A percentile compares a stretch with the other conserved stretches of the same genome.
These are phyloP conservation scores for Pyricularia sp. DNA, from an alignment of 2,329 filamentous ascomycete genomes.

Conservation along the genomic window DNA sequence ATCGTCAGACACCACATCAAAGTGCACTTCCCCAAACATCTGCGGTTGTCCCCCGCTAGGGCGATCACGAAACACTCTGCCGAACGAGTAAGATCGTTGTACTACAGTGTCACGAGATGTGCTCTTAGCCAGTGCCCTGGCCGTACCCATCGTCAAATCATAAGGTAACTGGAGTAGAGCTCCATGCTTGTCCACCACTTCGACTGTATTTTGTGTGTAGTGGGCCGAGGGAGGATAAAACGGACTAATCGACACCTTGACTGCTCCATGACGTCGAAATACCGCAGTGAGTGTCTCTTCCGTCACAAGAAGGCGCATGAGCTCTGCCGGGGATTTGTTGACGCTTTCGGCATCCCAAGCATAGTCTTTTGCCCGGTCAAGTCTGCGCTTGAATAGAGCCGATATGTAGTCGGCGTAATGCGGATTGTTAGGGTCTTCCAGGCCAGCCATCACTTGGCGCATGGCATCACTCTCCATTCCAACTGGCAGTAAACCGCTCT, in stretches of 20 bases:
- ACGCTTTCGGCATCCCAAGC: slow-evolving; percentile 62
- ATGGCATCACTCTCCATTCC: slow-evolving; percentile 92
- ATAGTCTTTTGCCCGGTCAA: slow-evolving; percentile 72
- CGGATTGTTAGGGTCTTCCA: slow-evolving; percentile 74
- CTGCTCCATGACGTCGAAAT: slow-evolving; percentile 81
- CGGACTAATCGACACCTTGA: slow-evolving; percentile 65
- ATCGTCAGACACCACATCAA: slow-evolving; percentile 84
- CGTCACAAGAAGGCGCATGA: slow-evolving; percentile 63
- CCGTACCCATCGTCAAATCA: slow-evolving; percentile 83
- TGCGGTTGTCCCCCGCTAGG: slow-evolving; percentile 71
- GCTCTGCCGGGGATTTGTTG: slow-evolving; percentile 44
- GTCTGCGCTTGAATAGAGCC: slow-evolving; percentile 69
- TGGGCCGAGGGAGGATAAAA: slow-evolving; percentile 77
- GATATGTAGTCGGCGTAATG: slow-evolving; percentile 86
- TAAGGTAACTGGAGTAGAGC: slow-evolving; percentile 91
- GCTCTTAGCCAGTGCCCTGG: slow-evolving; percentile 70
- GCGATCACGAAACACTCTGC: slow-evolving; percentile 74
- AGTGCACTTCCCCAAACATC: slow-evolving; percentile 84
- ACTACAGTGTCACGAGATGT: slow-evolving; percentile 45
- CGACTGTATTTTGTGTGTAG: slow-evolving; percentile 67
- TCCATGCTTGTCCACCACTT: slow-evolving; percentile 72
- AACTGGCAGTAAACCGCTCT: slow-evolving; percentile 78
- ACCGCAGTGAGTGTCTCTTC: slow-evolving; percentile 67
- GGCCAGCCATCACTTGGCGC: slow-evolving; percentile 67
- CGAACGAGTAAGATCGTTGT: slow-evolving; percentile 78